These are phyloP conservation scores for Yamadazyma spencermartinsiae DNA, from an alignment of 1,139 yeast species.

Conservation along the genomic window DNA sequence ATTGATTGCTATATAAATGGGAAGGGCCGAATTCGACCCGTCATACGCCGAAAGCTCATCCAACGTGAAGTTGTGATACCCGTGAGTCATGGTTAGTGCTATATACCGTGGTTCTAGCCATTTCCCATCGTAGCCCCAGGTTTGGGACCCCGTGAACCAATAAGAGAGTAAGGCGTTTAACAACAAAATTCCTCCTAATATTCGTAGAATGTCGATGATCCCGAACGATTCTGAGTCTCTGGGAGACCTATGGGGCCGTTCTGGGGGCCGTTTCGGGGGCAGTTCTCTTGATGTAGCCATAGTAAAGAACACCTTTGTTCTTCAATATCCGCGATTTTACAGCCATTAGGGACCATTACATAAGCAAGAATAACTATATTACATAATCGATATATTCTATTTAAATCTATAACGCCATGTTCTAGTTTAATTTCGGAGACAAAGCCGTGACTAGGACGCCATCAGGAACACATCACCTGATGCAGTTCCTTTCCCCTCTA, in stretches of 20 bases:
- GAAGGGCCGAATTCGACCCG: slow-evolving; percentile 52
- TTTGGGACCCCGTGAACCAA: slow-evolving; percentile 47
- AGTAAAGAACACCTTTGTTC: too few species aligned
- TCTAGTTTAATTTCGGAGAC: not conserved
- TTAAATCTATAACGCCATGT: not conserved
- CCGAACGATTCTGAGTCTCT: slow-evolving; percentile 17
- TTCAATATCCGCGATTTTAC: too few species aligned
- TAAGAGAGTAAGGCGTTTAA: slow-evolving; percentile 52
- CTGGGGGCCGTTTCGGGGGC: not conserved
- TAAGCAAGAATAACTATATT: too few species aligned
- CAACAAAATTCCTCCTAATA: slow-evolving; percentile 48
- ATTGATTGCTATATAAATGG: slow-evolving; percentile 64
- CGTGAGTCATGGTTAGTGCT: slow-evolving; percentile 22
- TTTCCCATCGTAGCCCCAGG: slow-evolving; percentile 59
- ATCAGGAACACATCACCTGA: slow-evolving; percentile 34
- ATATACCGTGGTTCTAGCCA: slow-evolving; percentile 49
- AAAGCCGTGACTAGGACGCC: slow-evolving; percentile 10
- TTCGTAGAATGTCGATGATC: slow-evolving; percentile 42
- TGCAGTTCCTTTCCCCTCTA: slow-evolving; percentile 25
- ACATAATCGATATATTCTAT: too few species aligned
- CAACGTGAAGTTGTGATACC: slow-evolving; percentile 38
- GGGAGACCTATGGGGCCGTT: not conserved
- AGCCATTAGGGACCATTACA: too few species aligned
- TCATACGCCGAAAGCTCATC: slow-evolving; percentile 51
- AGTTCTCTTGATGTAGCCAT: not conserved